These are phyloP conservation scores for Pterula multifida DNA, from an alignment of 1,284 basidiomycete species.

Conservation along the genomic window DNA sequence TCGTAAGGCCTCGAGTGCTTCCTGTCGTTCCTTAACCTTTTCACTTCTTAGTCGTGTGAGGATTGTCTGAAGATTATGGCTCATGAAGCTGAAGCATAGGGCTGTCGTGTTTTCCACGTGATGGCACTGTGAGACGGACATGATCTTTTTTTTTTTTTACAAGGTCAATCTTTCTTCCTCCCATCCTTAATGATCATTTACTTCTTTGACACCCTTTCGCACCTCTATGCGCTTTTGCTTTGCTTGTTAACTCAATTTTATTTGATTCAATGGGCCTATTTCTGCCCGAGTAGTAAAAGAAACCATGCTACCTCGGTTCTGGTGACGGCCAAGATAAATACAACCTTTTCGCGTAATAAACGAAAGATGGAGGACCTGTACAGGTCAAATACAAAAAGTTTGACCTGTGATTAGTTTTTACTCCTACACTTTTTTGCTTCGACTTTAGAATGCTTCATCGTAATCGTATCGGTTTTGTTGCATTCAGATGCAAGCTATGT, in stretches of 20 bases:
- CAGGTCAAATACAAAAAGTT: not conserved
- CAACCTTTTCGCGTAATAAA: conserved; percentile 32
- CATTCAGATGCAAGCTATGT: no score
- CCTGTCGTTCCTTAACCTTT: conserved; percentile 63
- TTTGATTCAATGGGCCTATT: conserved; percentile 31
- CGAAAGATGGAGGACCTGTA: conserved; percentile 29
- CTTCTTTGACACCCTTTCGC: no score
- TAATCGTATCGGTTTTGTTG: no score
- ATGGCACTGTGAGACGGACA: no score
- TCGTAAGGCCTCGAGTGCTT: conserved; percentile 49
- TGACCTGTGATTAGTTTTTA: not conserved
- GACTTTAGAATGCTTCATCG: no score
- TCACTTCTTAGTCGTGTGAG: conserved; percentile 45
- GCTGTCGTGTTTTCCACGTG: no score
- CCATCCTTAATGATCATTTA: not conserved
- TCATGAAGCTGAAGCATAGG: conserved; percentile 1
- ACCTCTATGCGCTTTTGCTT: no score
- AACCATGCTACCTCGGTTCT: conserved; percentile 51
- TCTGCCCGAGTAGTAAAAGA: conserved; percentile 59
- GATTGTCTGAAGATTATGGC: conserved; percentile 30
- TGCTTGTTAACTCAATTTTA: not conserved
- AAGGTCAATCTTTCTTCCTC: not conserved
- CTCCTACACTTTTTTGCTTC: not conserved
- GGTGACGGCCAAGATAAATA: conserved; percentile 52
- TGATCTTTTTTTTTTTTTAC: not conserved